These are phyloP conservation scores for Styphnolobium japonicum DNA, from an alignment of 306 rosid species.

Conservation along the genomic window DNA sequence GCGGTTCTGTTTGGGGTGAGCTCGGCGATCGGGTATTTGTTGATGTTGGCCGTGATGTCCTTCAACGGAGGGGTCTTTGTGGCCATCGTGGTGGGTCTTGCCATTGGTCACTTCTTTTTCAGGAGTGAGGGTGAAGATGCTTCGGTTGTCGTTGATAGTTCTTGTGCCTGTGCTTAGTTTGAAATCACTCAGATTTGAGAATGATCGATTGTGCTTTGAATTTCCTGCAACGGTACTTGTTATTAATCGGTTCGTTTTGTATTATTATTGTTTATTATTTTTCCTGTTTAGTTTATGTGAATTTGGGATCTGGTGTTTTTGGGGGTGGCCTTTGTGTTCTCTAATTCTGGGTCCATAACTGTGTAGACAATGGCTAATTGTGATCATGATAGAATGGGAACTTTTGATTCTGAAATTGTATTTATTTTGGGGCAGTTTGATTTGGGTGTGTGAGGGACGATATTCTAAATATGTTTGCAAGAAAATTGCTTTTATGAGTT, in stretches of 20 bases:
- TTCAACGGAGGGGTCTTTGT: slow-evolving; percentile 86
- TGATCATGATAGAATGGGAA: not conserved
- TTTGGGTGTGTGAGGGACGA: not conserved
- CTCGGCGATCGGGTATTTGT: slow-evolving; percentile 80
- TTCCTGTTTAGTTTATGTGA: not conserved
- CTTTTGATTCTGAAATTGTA: not conserved
- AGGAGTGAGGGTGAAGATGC: slow-evolving; percentile 58
- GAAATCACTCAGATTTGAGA: not conserved
- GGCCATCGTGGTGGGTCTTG: slow-evolving; percentile 71
- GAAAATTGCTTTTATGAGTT: not conserved
- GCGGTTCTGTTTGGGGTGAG: slow-evolving; percentile 68
- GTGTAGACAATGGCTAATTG: not conserved
- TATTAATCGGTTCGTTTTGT: not conserved
- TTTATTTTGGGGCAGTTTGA: not conserved
- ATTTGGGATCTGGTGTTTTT: not conserved
- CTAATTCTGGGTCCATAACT: not conserved
- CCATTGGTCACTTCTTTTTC: slow-evolving; percentile 64
- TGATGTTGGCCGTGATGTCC: slow-evolving; percentile 92
- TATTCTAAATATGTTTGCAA: not conserved
- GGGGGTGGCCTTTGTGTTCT: not conserved
- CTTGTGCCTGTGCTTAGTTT: slow-evolving; percentile 81
- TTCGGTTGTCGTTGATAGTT: slow-evolving; percentile 48
- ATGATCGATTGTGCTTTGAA: not conserved
- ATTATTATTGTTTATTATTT: not conserved
- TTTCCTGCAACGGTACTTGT: not conserved